Evolutionary conservation across 2,329 filamentous ascomycete species (phyloP), one percentile per base, ranked within the genome.

Genomic region (Aphanocladium album): DNA sequence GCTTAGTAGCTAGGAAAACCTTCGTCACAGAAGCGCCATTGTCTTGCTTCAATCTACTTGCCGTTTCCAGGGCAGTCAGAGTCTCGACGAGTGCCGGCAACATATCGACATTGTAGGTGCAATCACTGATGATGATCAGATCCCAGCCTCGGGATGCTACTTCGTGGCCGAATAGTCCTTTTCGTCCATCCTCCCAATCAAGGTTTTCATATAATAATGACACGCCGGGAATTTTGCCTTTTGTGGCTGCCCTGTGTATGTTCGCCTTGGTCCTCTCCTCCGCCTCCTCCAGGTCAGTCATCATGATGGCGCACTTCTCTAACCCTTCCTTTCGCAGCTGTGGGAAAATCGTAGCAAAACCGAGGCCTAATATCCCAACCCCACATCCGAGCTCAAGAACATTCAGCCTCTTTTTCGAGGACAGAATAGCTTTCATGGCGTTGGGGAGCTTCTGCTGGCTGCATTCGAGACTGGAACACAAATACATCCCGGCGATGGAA

Each of bases 21-120:
- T 71, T 75, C n/a, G 79, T 78, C 53, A 62, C 66, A 33, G n/a
- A 2, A 4, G 11, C 23, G 2, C n/a, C 35, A 2, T 27, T 37
- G 14, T 11, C 33, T 9, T 45, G 23, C n/a, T 69, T 67, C 2
- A 63, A 62, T 43, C 62, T 37, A 23, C 77, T 80, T 9, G 69
- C 66, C 2, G 62, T 58, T 62, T 83, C 80, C 12, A 86, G 67
- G 2, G 79, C 76, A 1, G 78, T 78, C 39, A 85, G 70, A 1
- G 83, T 85, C 56, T 76, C 76, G 4, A 85, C 79, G 23, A 86
- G 74, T 2, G 80, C 76, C 1, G 80, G 78, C 27, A 86, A 71
- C 63, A 78, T 79, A 67, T 85, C 83, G 57, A 78, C 79, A 63
- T 86, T 86, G 74, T 86, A 86, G 0, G 83, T 85, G 75, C 83